These are phyloP conservation scores for Colletotrichum sansevieriae DNA, from an alignment of 2,329 filamentous ascomycete genomes.

Conservation along the genomic window DNA sequence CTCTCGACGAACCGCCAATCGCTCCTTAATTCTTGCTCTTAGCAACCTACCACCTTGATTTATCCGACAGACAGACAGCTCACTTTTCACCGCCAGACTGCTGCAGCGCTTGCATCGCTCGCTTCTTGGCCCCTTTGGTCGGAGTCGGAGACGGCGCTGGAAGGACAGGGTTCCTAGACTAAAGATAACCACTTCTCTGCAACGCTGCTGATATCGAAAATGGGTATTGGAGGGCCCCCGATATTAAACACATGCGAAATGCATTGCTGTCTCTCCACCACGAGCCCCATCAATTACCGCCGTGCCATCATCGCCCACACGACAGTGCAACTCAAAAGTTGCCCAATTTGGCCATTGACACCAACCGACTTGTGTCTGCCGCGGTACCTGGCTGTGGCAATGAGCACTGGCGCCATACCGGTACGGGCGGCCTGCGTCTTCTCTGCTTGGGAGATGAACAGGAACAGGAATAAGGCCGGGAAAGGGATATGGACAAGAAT, in stretches of 20 bases:
- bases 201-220: constrained; percentile 31
- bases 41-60: background rate
- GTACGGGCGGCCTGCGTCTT: constrained; percentile 30
- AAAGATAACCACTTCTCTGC: constrained; percentile 33
- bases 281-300: constrained; percentile 26
- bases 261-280: constrained; percentile 28
- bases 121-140: constrained; percentile 9
- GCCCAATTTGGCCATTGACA: constrained; percentile 18
- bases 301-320: constrained; percentile 15
- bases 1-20: constrained; percentile 2
- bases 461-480: constrained; percentile 23
- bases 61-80: constrained; percentile 7
- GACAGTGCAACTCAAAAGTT: constrained; percentile 14
- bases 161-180: constrained; percentile 25
- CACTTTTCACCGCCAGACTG: constrained; percentile 22
- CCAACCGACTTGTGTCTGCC: constrained; percentile 33
- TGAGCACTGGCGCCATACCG: constrained; percentile 28
- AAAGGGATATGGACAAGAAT: constrained; percentile 21
- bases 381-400: constrained; percentile 21
- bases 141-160: constrained; percentile 14
- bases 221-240: constrained; percentile 15
- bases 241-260: constrained; percentile 37
- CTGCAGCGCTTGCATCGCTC: constrained; percentile 20
- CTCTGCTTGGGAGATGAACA: constrained; percentile 30
- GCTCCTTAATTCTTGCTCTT: background rate